phyloP scores from a whole-genome alignment of 345 rosid species.

The Boechera retrofracta region DNA sequence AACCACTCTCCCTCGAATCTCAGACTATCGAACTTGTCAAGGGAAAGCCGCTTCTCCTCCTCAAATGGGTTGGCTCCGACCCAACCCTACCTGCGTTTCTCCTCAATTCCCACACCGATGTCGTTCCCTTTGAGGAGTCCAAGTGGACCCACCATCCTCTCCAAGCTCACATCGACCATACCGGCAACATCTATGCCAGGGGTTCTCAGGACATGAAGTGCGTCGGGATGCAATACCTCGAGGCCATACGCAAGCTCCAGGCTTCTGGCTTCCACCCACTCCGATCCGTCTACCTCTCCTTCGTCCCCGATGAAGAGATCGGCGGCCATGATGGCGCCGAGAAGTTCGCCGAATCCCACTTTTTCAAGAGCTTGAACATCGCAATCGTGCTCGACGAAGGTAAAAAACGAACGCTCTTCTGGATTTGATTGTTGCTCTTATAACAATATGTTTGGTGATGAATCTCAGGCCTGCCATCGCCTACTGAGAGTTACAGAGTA shows the following conservation, averaged over 20 bases:
- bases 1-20: conserved; percentile 65
- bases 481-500: conserved; percentile 64
- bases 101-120: conserved; percentile 96
- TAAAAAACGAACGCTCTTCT: conserved; percentile 13
- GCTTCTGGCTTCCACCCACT: conserved; percentile 63
- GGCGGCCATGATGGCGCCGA: conserved; percentile 92
- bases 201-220: conserved; percentile 99
- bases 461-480: conserved; percentile 72
- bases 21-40: conserved; percentile 63
- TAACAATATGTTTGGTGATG: background rate
- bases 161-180: conserved; percentile 73
- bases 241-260: conserved; percentile 76
- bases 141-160: conserved; percentile 88
- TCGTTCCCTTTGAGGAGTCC: conserved; percentile 74
- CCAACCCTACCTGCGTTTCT: conserved; percentile 72
- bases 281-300: conserved; percentile 77
- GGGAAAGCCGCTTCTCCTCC: conserved; percentile 74
- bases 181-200: conserved; percentile 75
- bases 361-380: conserved; percentile 70
- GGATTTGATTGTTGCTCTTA: background rate
- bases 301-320: conserved; percentile 93
- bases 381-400: conserved; percentile 94
- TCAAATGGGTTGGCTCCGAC: conserved; percentile 79
- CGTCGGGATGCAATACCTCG: conserved; percentile 92
- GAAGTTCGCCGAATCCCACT: conserved; percentile 66